Evolutionary conservation across 2,329 filamentous ascomycete genomes (phyloP).

Genomic region (Aurifilum marmelostoma): DNA sequence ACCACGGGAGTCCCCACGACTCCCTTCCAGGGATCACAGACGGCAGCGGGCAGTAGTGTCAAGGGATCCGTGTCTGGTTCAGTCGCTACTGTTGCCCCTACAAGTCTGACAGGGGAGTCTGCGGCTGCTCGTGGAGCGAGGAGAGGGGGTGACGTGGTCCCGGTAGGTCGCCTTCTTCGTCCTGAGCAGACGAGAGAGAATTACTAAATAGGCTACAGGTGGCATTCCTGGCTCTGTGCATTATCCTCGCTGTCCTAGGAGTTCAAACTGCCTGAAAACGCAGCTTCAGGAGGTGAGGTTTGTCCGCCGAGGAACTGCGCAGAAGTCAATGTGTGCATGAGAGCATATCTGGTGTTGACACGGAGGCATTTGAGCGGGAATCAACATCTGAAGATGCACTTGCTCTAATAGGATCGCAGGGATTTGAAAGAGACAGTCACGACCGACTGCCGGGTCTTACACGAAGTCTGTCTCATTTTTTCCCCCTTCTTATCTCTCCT

Average conservation of each 20-base stretch:
- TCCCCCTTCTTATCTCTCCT: background rate
- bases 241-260: conserved; percentile 5
- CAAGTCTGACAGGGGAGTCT: background rate
- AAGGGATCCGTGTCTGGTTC: background rate
- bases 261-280: background rate
- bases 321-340: background rate
- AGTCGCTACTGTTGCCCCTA: background rate
- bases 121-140: background rate
- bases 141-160: conserved; percentile 6
- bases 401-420: background rate
- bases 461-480: background rate
- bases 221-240: conserved; percentile 18
- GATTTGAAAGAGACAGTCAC: background rate
- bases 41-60: background rate
- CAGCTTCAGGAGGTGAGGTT: background rate
- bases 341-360: background rate
- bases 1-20: background rate
- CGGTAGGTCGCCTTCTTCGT: conserved; percentile 15
- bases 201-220: conserved; percentile 19
- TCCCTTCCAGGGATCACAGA: background rate
- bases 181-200: background rate
- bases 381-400: background rate
- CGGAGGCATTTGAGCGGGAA: background rate
- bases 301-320: background rate
- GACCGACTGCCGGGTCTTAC: background rate